These are phyloP conservation scores for Cynara cardunculus DNA, from an alignment of 129 eudicot species.

Conservation along the genomic window DNA sequence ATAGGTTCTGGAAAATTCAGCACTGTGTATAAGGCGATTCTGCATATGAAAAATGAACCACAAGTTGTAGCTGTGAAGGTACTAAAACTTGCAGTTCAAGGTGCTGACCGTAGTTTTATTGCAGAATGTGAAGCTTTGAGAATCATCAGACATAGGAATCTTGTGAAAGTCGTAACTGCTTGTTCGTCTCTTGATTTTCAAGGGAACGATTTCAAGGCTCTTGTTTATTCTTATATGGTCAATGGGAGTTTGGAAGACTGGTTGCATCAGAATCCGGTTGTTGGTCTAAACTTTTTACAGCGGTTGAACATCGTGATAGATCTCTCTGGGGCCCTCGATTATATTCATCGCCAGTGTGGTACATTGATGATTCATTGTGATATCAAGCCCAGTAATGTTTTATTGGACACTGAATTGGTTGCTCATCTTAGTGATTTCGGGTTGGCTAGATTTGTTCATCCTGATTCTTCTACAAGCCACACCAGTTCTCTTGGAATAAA, in stretches of 20 bases:
- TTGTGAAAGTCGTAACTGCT: slow-evolving; percentile 8
- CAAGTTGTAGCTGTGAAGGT: slow-evolving; percentile 20
- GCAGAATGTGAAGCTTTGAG: slow-evolving; percentile 20
- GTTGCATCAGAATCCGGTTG: slow-evolving; percentile 1
- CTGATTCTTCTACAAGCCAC: not conserved
- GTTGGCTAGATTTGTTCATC: slow-evolving; percentile 1
- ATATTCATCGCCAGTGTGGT: slow-evolving; percentile 10
- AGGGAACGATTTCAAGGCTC: slow-evolving; percentile 29
- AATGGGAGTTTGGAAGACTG: slow-evolving; percentile 19
- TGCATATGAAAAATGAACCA: not conserved
- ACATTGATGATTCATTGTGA: slow-evolving; percentile 27
- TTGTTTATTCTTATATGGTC: slow-evolving; percentile 17
- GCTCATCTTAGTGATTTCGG: slow-evolving; percentile 34
- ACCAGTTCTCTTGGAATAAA: slow-evolving; percentile 10
- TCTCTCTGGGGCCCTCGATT: slow-evolving; percentile 22
- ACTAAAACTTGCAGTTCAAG: not conserved
- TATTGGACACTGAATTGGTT: slow-evolving; percentile 12
- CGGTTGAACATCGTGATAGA: slow-evolving; percentile 20
- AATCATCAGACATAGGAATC: slow-evolving; percentile 18
- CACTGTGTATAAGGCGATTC: slow-evolving; percentile 25
- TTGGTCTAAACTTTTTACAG: not conserved
- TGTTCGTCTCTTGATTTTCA: slow-evolving; percentile 24
- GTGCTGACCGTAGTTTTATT: slow-evolving; percentile 12
- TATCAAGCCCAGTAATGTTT: slow-evolving; percentile 25
- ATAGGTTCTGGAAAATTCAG: slow-evolving; percentile 21